Evolutionary conservation across 140 eudicot species (phyloP).

Genomic region (Bidens hawaiensis): DNA sequence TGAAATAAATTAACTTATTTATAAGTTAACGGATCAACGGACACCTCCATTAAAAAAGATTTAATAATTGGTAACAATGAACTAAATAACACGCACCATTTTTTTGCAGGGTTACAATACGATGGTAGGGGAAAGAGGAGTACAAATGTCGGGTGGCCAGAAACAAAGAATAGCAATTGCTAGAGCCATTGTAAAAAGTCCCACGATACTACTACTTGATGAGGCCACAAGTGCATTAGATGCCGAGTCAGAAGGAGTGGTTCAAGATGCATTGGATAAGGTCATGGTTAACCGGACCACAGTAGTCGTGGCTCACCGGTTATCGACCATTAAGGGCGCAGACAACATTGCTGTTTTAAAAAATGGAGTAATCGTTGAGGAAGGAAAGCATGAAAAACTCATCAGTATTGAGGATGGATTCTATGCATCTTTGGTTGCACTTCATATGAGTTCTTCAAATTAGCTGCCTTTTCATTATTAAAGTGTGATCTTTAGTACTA

Average conservation of each 20-base stretch:
- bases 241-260: slow-evolving; percentile 67
- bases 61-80: background rate
- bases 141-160: slow-evolving; percentile 68
- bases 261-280: slow-evolving; percentile 58
- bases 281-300: slow-evolving; percentile 64
- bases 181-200: slow-evolving; percentile 57
- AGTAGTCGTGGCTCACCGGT: slow-evolving; percentile 62
- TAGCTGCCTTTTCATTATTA: background rate
- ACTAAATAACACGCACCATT: background rate
- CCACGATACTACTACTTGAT: slow-evolving; percentile 57
- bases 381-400: slow-evolving; percentile 56
- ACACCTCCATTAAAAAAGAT: background rate
- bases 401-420: slow-evolving; percentile 50
- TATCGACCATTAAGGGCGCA: slow-evolving; percentile 59
- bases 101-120: slow-evolving; percentile 64
- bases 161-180: slow-evolving; percentile 78
- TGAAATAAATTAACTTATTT: background rate
- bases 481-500: background rate
- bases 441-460: slow-evolving; percentile 32
- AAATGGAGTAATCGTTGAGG: slow-evolving; percentile 61
- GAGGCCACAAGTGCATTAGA: slow-evolving; percentile 80
- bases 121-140: slow-evolving; percentile 71
- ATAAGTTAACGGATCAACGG: background rate
- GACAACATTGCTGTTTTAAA: slow-evolving; percentile 63
- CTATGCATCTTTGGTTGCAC: slow-evolving; percentile 60